Evolutionary conservation across 495 filamentous ascomycete genomes (phyloP).

Genomic region (Hyaloscypha hepaticicola): DNA sequence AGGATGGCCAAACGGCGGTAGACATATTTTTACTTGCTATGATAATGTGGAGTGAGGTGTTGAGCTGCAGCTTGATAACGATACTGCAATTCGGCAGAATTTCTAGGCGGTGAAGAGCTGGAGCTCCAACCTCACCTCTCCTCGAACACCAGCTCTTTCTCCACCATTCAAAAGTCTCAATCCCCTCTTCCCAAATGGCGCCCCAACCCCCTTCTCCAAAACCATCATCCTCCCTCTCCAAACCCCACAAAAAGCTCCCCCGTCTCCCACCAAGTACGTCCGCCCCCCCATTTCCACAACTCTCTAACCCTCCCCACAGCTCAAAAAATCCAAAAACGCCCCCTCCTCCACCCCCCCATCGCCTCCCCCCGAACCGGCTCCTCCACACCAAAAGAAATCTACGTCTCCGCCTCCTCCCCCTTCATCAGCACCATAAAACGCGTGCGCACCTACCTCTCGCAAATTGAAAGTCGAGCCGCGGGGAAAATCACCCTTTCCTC

Average conservation of each 20-base stretch:
- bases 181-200: not conserved
- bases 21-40: conserved; percentile 55
- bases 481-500: conserved; percentile 13
- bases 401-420: conserved; percentile 70
- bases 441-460: conserved; percentile 65
- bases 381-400: conserved; percentile 63
- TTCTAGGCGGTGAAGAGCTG: not conserved
- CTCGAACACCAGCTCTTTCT: not conserved
- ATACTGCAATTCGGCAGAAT: not conserved
- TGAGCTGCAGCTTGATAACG: conserved; percentile 5
- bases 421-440: conserved; percentile 84
- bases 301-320: conserved; percentile 35
- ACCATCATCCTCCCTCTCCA: not conserved
- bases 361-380: conserved; percentile 54
- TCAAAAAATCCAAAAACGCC: conserved; percentile 60
- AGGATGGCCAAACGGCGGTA: conserved; percentile 73
- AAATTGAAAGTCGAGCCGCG: conserved; percentile 60
- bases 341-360: conserved; percentile 67
- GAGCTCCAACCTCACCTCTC: not conserved
- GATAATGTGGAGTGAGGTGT: conserved; percentile 1
- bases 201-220: not conserved
- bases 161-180: not conserved
- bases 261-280: conserved; percentile 20
- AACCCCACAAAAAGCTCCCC: conserved; percentile 19
- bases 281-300: conserved; percentile 9